These are phyloP conservation scores for Penicillium canescens DNA, from an alignment of 495 filamentous ascomycete genomes.

Conservation along the genomic window DNA sequence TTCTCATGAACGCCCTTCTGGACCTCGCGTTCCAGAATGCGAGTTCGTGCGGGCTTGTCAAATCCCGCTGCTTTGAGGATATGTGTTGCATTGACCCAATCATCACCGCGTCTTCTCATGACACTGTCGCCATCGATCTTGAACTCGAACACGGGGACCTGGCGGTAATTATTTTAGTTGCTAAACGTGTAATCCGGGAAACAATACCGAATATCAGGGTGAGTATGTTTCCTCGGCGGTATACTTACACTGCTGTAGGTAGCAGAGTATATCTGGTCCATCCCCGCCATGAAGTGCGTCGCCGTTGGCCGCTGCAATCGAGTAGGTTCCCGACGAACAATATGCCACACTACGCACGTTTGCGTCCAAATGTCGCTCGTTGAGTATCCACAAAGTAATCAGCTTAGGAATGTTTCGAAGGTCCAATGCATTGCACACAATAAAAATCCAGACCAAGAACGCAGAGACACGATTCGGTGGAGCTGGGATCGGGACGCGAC, in stretches of 20 bases:
- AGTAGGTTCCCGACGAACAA: constrained; percentile 23
- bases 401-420: constrained; percentile 10
- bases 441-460: constrained; percentile 5
- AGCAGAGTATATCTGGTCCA: constrained; percentile 71
- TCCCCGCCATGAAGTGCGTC: constrained; percentile 42
- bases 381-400: constrained; percentile 13
- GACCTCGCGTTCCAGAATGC: constrained; percentile 94
- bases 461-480: constrained; percentile 23
- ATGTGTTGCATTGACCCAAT: constrained; percentile 96
- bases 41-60: constrained; percentile 88
- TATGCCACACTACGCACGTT: constrained; percentile 9
- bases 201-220: neutral
- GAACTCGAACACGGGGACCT: constrained; percentile 91
- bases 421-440: constrained; percentile 19
- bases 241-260: constrained; percentile 88
- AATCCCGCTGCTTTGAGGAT: constrained; percentile 85
- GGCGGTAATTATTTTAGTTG: constrained; percentile 1
- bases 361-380: constrained; percentile 11
- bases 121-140: constrained; percentile 76
- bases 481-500: constrained; percentile 23
- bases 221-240: neutral
- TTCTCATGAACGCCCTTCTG: constrained; percentile 97
- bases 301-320: constrained; percentile 20
- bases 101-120: constrained; percentile 86
- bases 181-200: neutral